Evolutionary conservation across 1,139 yeast genomes (phyloP).

Genomic region (Ogataea hybrid): DNA sequence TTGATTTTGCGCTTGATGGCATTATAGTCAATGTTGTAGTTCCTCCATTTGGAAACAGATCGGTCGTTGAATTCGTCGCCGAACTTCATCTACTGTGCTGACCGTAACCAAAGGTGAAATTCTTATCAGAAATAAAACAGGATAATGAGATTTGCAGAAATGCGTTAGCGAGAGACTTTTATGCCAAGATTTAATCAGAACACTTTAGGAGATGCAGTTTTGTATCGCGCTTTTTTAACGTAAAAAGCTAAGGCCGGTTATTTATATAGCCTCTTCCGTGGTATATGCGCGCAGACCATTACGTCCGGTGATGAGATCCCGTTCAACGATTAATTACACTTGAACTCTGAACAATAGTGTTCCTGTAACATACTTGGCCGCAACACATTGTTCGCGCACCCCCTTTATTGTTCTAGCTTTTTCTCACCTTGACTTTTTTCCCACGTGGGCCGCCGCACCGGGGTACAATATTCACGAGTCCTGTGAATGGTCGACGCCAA

Average conservation of each 20-base stretch:
- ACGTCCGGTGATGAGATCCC: not conserved
- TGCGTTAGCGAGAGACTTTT: not conserved
- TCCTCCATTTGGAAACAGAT: constrained; percentile 87
- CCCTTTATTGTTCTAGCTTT: not conserved
- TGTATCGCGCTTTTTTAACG: not conserved
- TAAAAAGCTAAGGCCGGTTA: not conserved
- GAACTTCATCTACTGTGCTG: constrained; percentile 61
- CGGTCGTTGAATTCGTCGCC: constrained; percentile 72
- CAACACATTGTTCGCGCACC: not conserved
- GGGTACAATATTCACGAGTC: not conserved
- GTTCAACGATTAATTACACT: not conserved
- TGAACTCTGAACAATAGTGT: not conserved
- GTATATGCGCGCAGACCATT: not conserved
- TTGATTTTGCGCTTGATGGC: constrained; percentile 65
- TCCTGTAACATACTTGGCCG: not conserved
- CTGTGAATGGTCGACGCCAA: not conserved
- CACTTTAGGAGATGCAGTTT: not conserved
- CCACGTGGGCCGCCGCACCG: constrained; percentile 7
- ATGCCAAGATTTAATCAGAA: not conserved
- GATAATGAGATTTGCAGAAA: not conserved
- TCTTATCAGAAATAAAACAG: constrained; percentile 4
- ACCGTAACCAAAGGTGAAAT: not conserved
- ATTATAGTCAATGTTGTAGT: constrained; percentile 79
- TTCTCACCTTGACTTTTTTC: not conserved
- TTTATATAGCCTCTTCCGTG: not conserved